Base-by-base conservation (phyloP, 495 filamentous ascomycete species). In the Xylaria intraflava region DNA sequence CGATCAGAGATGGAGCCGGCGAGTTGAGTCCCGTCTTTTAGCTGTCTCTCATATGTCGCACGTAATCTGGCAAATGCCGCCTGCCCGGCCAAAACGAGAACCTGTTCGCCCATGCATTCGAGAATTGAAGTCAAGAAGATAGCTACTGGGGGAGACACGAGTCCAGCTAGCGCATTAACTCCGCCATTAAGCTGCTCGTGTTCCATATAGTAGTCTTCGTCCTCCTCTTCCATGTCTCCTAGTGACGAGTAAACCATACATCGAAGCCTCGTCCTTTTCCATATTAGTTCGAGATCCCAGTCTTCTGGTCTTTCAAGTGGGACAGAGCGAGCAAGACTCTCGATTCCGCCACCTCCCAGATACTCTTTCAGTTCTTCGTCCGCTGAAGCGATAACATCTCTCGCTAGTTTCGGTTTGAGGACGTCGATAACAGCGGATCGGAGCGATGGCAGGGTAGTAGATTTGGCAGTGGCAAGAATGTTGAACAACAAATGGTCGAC, bases 241-340 rank as follows among this genome's bases (percentile, higher is more conserved):
- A 99, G 72, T 10, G 90, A 90, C 6, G 89, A 97, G 66, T 97
- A 97, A 16, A 97, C 92, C 94, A 99, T 97, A 64, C 91, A 93
- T 49, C 93, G 82, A 50, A 99, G 71, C 45, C 94, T 84, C 1
- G 89, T 91, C 46, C 91, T 78, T 68, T 90, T 95, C 90, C 91
- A 99, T 12, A 90, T 83, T 42, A 85, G 73, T 62, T 95, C 84
- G 12, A 95, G 72, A 64, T 97, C 89, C 80, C 91, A 96, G 51
- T 85, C 83, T 1, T 74, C 73, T 45, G 66, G 69, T 0, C 75
- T 72, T 20, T 77, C 74, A 5, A 77, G 70, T 2, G 70, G 76
- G 20, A 79, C 74, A 10, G 82, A 70, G 7, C 82, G 78, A 6
- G 76, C 59, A 19, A 78, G 47, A 44, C 88, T 83, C 38, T 89